Evolutionary conservation across 169 alveolate genomes (phyloP).

Genomic region (Eimeria praecox): DNA sequence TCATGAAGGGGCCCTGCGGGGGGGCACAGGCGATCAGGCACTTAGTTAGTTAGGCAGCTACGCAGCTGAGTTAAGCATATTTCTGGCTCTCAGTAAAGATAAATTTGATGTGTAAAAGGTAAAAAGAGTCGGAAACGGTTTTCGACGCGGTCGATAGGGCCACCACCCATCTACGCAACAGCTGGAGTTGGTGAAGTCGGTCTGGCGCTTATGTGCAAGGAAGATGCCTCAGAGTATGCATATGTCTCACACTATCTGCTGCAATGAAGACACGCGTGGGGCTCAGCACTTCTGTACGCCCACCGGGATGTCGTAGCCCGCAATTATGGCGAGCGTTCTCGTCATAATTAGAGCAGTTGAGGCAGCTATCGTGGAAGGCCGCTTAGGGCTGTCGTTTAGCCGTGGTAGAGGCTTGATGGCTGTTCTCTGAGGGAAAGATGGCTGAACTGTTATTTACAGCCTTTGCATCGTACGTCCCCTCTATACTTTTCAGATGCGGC

Average conservation of each 20-base stretch:
- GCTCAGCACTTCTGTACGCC: background rate
- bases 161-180: background rate
- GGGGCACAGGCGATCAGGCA: background rate
- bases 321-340: no score
- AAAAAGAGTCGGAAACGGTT: background rate
- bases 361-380: background rate
- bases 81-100: background rate
- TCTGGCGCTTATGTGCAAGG: background rate
- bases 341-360: background rate
- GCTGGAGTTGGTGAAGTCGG: background rate
- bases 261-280: background rate
- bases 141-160: background rate
- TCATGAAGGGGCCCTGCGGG: background rate
- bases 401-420: background rate
- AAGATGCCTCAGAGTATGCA: slow-evolving; percentile 26
- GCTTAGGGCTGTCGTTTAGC: background rate
- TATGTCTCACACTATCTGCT: background rate
- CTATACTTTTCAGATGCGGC: slow-evolving; percentile 1
- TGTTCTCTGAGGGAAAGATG: no score
- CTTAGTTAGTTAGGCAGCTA: background rate
- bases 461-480: background rate
- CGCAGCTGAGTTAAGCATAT: background rate
- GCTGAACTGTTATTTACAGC: background rate
- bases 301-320: background rate
- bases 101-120: background rate